These are phyloP conservation scores for Zasmidium angulare DNA, from an alignment of 2,329 filamentous ascomycete species.

Conservation along the genomic window DNA sequence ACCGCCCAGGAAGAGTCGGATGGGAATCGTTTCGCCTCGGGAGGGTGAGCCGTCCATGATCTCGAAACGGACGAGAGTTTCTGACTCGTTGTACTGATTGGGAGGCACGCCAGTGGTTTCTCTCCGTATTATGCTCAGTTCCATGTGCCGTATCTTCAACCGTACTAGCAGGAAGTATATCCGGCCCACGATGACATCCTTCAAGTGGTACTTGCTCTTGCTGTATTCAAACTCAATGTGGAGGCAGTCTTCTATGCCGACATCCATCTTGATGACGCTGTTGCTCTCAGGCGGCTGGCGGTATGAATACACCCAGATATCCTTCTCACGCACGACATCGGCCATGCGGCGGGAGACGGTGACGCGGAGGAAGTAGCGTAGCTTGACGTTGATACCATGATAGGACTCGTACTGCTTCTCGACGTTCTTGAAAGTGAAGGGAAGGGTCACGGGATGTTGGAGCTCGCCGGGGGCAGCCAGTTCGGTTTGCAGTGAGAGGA, in stretches of 20 bases:
- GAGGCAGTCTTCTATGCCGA: constrained; percentile 97
- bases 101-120: constrained; percentile 96
- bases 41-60: constrained; percentile 99
- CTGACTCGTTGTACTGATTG: constrained; percentile 99
- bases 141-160: constrained; percentile 99
- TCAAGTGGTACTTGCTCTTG: constrained; percentile 98
- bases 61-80: constrained; percentile 96
- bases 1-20: constrained; percentile 91
- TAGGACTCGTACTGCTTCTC: constrained; percentile 99
- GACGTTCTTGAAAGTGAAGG: constrained; percentile 99
- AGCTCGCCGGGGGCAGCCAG: constrained; percentile 95
- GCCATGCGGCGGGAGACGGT: constrained; percentile 96
- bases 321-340: constrained; percentile 97
- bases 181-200: constrained; percentile 96
- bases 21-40: constrained; percentile 90
- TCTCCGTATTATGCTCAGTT: constrained; percentile 92
- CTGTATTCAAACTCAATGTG: constrained; percentile 99
- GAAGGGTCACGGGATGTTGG: constrained; percentile 96
- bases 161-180: constrained; percentile 98
- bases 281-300: constrained; percentile 97
- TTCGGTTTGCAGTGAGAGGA: constrained; percentile 94
- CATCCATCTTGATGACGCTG: constrained; percentile 99
- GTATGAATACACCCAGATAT: constrained; percentile 99
- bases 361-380: constrained; percentile 96
- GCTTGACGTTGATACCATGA: constrained; percentile 98